Base-by-base conservation (phyloP, 164 flowering plant genomes). In the Cinnamomum chago region DNA sequence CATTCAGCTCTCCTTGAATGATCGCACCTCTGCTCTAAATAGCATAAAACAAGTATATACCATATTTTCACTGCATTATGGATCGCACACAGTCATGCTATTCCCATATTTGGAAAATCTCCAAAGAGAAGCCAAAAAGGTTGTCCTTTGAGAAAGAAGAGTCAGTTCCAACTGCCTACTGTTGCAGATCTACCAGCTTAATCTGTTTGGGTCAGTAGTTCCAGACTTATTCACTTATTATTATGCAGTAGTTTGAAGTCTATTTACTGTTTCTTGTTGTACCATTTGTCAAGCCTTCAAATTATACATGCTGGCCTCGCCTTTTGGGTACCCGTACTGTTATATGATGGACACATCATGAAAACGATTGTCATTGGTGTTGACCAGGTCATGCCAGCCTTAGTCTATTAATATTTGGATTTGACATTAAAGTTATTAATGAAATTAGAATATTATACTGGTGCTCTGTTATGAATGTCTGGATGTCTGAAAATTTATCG, bases 31-130 rank as follows among this genome's bases (percentile, higher is more conserved):
- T 64, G 85, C 84, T n/a, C 52, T 69, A 50, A 84, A 83, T 68
- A 84, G 68, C 81, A 76, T 85, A 23, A 80, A 74, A 65, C 87
- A 83, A 58, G 68, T 84, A 3, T 47, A 55, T 70, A 70, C 62
- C 66, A 89, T 93, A 76, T 89, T 89, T 78, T 77, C 79, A 12
- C 79, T 81, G 65, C 81, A 89, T 72, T 92, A 88, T 81, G 98
- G 97, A 67, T 78, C 87, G 60, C 92, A 92, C 78, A 83, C 80
- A 17, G 76, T 70, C 66, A 69, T 28, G 62, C 73, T 92, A 60
- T 83, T 89, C 68, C 98, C 92, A 11, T 81, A 81, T 75, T 74
- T 89, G 79, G 75, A 76, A 71, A 51, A 70, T 75, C 85, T 89
- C 50, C 74, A 78, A 76, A 74, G 60, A 70, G 84, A 84, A 64